Conservation (phyloP, 148 eudicot species). For the Linanthus parryae region DNA sequence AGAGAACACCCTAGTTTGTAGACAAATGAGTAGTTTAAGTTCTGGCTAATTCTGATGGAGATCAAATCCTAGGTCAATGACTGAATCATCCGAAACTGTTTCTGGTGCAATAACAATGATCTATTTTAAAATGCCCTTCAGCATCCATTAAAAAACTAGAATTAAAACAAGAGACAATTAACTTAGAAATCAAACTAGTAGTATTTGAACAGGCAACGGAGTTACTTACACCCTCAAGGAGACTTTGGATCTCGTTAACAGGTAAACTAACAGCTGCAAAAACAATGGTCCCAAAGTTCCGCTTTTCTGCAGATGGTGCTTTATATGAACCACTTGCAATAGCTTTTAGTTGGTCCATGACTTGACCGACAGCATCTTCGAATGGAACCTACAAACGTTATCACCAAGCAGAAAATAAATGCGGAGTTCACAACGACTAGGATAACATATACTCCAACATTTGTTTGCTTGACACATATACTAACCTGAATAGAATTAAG, state of each 20-base stretch:
- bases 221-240: conserved; percentile 18
- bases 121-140: no score
- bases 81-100: no score
- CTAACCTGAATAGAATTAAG: conserved; percentile 71
- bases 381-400: conserved; percentile 68
- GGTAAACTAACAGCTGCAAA: conserved; percentile 81
- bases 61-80: no score
- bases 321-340: conserved; percentile 63
- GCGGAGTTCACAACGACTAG: not conserved
- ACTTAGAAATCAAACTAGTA: no score
- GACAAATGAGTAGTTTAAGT: no score
- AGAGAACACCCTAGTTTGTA: no score
- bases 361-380: conserved; percentile 52
- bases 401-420: not conserved
- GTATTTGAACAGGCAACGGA: not conserved
- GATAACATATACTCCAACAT: not conserved
- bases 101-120: no score
- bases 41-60: no score
- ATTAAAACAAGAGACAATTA: no score
- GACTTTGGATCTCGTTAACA: conserved; percentile 35
- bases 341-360: conserved; percentile 57
- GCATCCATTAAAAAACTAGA: no score
- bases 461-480: not conserved
- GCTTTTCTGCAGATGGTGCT: conserved; percentile 59
- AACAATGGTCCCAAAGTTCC: conserved; percentile 59